A percentile compares a stretch with the other conserved stretches of the same genome.
These are phyloP conservation scores for Cyclotella baltica DNA, from an alignment of 108 stramenopile genomes.

Conservation along the genomic window DNA sequence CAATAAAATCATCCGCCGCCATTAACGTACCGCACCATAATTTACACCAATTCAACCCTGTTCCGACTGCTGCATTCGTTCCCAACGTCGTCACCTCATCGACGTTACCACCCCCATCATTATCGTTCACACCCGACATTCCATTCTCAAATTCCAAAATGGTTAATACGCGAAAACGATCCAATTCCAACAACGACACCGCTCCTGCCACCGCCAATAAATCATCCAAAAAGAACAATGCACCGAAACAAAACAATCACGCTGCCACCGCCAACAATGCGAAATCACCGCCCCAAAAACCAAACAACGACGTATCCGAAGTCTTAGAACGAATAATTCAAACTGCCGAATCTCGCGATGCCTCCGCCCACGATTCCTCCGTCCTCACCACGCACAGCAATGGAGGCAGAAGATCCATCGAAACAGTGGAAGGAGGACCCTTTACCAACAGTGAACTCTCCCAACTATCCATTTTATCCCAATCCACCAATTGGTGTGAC, in stretches of 20 bases:
- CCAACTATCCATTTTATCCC: constrained; percentile 56
- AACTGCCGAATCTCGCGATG: constrained; percentile 48
- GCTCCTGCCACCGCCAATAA: no score
- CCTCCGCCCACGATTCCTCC: constrained; percentile 40
- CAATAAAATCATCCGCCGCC: not conserved
- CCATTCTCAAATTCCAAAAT: not conserved
- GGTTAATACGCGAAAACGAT: constrained; percentile 9
- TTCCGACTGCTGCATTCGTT: not conserved
- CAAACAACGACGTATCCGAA: constrained; percentile 13
- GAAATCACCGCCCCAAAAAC: not conserved
- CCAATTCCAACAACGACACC: not conserved
- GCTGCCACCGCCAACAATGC: not conserved
- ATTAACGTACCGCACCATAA: not conserved
- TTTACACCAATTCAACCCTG: not conserved
- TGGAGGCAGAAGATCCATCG: not conserved
- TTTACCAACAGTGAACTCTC: constrained; percentile 54
- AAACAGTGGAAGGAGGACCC: constrained; percentile 47
- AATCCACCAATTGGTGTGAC: constrained; percentile 31
- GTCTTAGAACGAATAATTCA: constrained; percentile 54
- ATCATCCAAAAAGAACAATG: no score
- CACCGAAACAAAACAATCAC: no score
- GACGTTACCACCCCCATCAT: not conserved
- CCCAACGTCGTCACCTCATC: not conserved
- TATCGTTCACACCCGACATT: constrained; percentile 1
- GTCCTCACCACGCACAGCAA: constrained; percentile 7